A percentile compares a stretch with the other conserved stretches of the same genome.
Evolutionary conservation across 2,329 filamentous ascomycete species (phyloP).

Genomic region (Xenoacremonium recifei): DNA sequence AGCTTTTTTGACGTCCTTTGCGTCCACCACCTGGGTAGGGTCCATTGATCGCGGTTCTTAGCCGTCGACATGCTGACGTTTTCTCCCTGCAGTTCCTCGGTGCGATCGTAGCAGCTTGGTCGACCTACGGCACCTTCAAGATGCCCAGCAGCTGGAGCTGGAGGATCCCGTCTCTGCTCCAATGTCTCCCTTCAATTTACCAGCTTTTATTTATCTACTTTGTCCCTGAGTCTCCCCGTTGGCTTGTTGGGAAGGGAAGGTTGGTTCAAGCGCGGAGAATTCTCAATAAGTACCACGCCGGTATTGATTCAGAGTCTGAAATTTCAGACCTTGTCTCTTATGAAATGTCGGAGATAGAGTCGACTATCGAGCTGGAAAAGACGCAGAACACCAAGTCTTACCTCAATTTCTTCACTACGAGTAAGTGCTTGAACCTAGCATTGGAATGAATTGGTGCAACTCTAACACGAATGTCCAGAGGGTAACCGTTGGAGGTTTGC

Average conservation of each 20-base stretch:
- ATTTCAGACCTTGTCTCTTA: slow-evolving; percentile 7
- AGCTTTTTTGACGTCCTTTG: slow-evolving; percentile 24
- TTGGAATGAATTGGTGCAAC: no score
- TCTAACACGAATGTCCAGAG: no score
- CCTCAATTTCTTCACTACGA: background rate
- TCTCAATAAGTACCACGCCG: slow-evolving; percentile 7
- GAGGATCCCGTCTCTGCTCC: slow-evolving; percentile 48
- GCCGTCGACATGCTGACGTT: no score
- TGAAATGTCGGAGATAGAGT: slow-evolving; percentile 11
- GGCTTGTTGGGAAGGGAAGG: slow-evolving; percentile 5
- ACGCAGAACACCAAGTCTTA: background rate
- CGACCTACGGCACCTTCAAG: slow-evolving; percentile 1
- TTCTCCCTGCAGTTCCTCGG: slow-evolving; percentile 8
- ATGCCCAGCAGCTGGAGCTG: slow-evolving; percentile 37
- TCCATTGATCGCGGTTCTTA: background rate
- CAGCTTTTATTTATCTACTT: slow-evolving; percentile 5
- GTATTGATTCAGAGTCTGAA: slow-evolving; percentile 3
- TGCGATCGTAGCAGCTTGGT: slow-evolving; percentile 7
- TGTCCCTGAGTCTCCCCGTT: slow-evolving; percentile 11
- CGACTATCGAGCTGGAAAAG: background rate
- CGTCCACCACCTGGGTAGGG: slow-evolving; percentile 24
- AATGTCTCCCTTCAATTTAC: slow-evolving; percentile 28
- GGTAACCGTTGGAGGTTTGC: slow-evolving; percentile 19
- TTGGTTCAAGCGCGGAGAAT: slow-evolving; percentile 2
- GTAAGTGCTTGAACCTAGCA: no score